Percentiles rank a stretch among this genome's conserved stretches.
Conservation (phyloP, 371 early-diverging fungal genomes). For the Mortierella sp. region DNA sequence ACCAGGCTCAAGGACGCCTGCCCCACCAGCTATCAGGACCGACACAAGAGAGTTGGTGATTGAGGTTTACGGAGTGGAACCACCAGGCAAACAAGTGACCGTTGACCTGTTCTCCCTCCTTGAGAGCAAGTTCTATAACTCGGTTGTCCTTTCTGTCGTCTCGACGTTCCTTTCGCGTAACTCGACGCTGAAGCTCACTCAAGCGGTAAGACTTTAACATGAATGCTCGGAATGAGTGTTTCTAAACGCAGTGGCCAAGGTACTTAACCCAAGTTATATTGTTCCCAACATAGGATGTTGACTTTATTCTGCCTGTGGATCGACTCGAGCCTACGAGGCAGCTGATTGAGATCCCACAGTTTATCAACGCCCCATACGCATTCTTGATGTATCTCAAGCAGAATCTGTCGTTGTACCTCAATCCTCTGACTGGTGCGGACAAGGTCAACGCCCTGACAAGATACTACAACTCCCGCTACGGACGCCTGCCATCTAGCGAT, state of each 20-base stretch:
- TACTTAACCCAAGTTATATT: not conserved
- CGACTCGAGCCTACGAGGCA: slow-evolving; percentile 57
- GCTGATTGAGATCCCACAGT: slow-evolving; percentile 65
- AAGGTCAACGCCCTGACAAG: slow-evolving; percentile 65
- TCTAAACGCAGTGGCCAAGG: not conserved
- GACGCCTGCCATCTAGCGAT: slow-evolving; percentile 27
- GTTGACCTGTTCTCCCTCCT: slow-evolving; percentile 79
- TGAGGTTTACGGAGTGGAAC: slow-evolving; percentile 85
- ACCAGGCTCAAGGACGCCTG: slow-evolving; percentile 49
- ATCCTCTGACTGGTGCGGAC: slow-evolving; percentile 69
- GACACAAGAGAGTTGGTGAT: slow-evolving; percentile 75
- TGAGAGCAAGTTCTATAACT: slow-evolving; percentile 71
- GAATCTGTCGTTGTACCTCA: slow-evolving; percentile 67
- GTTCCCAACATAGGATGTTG: slow-evolving; percentile 65
- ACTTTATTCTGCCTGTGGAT: slow-evolving; percentile 77
- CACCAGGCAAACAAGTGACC: slow-evolving; percentile 72
- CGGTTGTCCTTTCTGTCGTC: slow-evolving; percentile 76
- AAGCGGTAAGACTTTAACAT: slow-evolving; percentile 63
- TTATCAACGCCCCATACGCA: slow-evolving; percentile 69
- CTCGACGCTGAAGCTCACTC: slow-evolving; percentile 74
- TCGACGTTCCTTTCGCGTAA: slow-evolving; percentile 81
- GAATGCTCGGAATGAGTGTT: not conserved
- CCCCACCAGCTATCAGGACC: slow-evolving; percentile 28
- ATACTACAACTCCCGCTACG: slow-evolving; percentile 68
- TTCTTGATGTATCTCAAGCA: slow-evolving; percentile 79